Evolutionary conservation across 805 yeast genomes (phyloP).

Genomic region (Sugiyamaella chiloensis): DNA sequence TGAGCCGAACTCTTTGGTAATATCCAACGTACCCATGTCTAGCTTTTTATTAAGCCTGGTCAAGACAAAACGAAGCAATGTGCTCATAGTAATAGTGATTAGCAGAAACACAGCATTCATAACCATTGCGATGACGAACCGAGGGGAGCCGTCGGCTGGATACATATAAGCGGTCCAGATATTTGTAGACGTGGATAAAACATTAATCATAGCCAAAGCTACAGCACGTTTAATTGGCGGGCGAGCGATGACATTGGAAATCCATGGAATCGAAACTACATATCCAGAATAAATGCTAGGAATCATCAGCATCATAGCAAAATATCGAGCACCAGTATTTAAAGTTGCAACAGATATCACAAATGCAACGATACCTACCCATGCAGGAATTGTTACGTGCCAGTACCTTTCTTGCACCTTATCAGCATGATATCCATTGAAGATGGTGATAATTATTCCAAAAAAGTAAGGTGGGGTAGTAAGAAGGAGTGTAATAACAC

Average conservation of each 20-base stretch:
- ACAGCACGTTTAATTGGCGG: constrained; percentile 59
- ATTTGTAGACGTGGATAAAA: constrained; percentile 31
- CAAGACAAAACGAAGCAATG: constrained; percentile 11
- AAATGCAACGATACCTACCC: constrained; percentile 35
- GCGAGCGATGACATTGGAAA: constrained; percentile 53
- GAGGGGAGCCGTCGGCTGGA: constrained; percentile 16
- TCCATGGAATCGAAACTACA: constrained; percentile 52
- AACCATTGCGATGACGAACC: constrained; percentile 17
- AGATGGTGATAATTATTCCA: constrained; percentile 48
- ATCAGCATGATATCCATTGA: constrained; percentile 50
- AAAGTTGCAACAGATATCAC: constrained; percentile 33
- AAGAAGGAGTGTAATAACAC: constrained; percentile 50
- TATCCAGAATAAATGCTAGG: constrained; percentile 54
- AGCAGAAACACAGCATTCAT: constrained; percentile 19
- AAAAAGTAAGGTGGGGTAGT: constrained; percentile 58
- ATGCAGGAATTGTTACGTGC: constrained; percentile 45
- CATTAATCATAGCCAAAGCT: constrained; percentile 53
- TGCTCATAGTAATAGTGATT: constrained; percentile 8
- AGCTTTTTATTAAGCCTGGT: constrained; percentile 14
- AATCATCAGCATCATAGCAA: constrained; percentile 58
- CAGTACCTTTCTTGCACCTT: constrained; percentile 53
- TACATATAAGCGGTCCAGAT: constrained; percentile 22
- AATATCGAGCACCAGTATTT: constrained; percentile 55
- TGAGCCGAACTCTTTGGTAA: constrained; percentile 16
- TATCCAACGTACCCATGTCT: constrained; percentile 16